Base-by-base conservation (phyloP, 768 basidiomycete genomes). In the Podaxis sp. region DNA sequence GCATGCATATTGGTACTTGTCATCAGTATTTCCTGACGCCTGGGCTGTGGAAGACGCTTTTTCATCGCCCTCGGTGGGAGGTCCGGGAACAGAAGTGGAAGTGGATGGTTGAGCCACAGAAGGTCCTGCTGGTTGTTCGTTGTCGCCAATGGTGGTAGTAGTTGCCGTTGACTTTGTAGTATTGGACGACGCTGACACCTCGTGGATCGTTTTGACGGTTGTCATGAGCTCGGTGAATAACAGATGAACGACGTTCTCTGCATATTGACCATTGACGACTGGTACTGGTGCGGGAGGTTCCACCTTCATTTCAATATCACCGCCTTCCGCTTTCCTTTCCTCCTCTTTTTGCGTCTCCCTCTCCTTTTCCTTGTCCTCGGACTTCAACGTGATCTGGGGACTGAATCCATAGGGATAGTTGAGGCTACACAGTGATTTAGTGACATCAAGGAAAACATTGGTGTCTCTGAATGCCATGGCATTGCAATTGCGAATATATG, bases 391-490 rank as follows among this genome's bases (percentile, higher is more conserved):
- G 64, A 94, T 80, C 49, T 88, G 87, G 36, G 86, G 82, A 33
- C 79, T 73, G 24, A 76, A 46, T 49, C 85, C 76, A 63, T 80
- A 89, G 0, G 93, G 90, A 33, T 86, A 81, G 38, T 84, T 83
- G 30, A 99, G 81, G 63, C 86, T 82, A 70, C 93, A 95, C 26
- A 91, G 76, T 3, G 86, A 81, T 61, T 85, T 82, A 1, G 92
- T 86, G 3, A 86, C 84, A 52, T 90, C 80, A 52, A 97, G 78
- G 78, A 99, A 99, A 22, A 82, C 74, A 38, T 81, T 76, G 0
- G 93, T 83, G 71, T 96, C 89, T 30, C 97, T 89, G 59, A 96
- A 78, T 0, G 93, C 95, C 69, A 91, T 84, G 26, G 89, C 84
- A 66, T 84, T 88, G 70, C 89, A 89, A 66, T 84, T 86, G 30